These are phyloP conservation scores for Tuber calosporum DNA, from an alignment of 495 filamentous ascomycete genomes.

Conservation along the genomic window DNA sequence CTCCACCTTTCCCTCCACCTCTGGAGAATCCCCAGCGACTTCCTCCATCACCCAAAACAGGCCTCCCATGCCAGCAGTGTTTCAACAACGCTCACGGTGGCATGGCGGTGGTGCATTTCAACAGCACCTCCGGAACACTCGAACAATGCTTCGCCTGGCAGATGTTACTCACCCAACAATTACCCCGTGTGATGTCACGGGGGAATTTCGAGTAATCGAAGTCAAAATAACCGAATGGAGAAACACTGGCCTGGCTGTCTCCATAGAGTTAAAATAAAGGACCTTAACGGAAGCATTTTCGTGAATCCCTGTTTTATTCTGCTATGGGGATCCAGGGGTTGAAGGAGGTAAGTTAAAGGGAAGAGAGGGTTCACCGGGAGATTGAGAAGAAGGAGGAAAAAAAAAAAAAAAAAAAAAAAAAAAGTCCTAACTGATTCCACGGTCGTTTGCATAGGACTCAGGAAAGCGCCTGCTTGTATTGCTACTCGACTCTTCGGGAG, in stretches of 20 bases:
- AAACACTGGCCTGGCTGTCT: conserved; percentile 3
- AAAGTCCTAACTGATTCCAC: not conserved
- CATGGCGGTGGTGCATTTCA: not conserved
- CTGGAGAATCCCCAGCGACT: not conserved
- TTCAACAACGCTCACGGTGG: not conserved
- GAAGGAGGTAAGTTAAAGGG: not conserved
- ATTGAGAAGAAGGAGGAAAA: no score
- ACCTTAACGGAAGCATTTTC: not conserved
- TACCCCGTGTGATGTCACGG: not conserved
- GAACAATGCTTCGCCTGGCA: not conserved
- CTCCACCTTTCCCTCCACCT: not conserved
- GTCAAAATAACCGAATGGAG: not conserved
- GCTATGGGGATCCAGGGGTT: conserved; percentile 2
- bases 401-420: not conserved
- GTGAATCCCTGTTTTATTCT: not conserved
- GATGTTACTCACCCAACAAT: not conserved
- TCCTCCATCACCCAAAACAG: not conserved
- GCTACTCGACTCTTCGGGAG: not conserved
- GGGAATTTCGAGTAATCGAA: not conserved
- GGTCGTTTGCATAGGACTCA: not conserved
- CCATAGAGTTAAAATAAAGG: not conserved
- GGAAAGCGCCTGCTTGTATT: not conserved
- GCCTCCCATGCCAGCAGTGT: not conserved
- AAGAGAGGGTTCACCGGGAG: not conserved
- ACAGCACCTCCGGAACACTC: not conserved